These are phyloP conservation scores for Coniochaeta pulveracea DNA, from an alignment of 2,329 filamentous ascomycete genomes.

Conservation along the genomic window DNA sequence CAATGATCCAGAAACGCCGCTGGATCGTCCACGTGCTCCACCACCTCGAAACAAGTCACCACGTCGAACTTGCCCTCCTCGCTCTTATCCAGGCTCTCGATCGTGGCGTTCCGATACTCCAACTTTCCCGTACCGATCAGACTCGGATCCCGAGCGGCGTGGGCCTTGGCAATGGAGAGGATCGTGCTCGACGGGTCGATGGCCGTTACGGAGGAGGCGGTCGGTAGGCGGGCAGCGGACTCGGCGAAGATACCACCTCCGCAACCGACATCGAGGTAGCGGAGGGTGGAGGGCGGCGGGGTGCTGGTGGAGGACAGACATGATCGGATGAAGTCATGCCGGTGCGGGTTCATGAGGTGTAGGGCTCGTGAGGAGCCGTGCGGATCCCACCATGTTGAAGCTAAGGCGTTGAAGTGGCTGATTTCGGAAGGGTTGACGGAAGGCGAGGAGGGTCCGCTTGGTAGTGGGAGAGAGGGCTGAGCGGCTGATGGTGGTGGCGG, in stretches of 20 bases:
- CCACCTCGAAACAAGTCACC: slow-evolving; percentile 83
- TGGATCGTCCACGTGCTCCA: slow-evolving; percentile 80
- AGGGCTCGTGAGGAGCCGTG: slow-evolving; percentile 84
- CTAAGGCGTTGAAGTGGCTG: slow-evolving; percentile 87
- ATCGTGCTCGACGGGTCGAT: slow-evolving; percentile 71
- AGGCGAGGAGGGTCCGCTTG: slow-evolving; percentile 39
- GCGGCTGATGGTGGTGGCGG: too few species aligned
- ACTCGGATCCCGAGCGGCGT: slow-evolving; percentile 63
- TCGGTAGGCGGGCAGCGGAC: slow-evolving; percentile 17
- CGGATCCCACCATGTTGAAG: slow-evolving; percentile 94
- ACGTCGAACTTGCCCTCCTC: slow-evolving; percentile 54
- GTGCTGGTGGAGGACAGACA: slow-evolving; percentile 51
- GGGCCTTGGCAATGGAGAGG: slow-evolving; percentile 61
- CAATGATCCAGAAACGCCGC: slow-evolving; percentile 62
- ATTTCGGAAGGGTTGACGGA: slow-evolving; percentile 85
- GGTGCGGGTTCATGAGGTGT: slow-evolving; percentile 95
- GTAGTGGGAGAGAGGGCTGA: too few species aligned
- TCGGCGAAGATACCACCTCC: slow-evolving; percentile 4
- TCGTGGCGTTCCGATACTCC: slow-evolving; percentile 61
- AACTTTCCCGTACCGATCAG: slow-evolving; percentile 40
- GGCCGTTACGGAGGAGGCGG: slow-evolving; percentile 54
- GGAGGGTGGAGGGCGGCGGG: slow-evolving; percentile 31
- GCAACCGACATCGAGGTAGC: slow-evolving; percentile 58
- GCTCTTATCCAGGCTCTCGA: slow-evolving; percentile 51
- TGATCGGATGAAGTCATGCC: slow-evolving; percentile 76